Evolutionary conservation across 2,329 filamentous ascomycete species (phyloP).

Genomic region (Fusarium chaquense): DNA sequence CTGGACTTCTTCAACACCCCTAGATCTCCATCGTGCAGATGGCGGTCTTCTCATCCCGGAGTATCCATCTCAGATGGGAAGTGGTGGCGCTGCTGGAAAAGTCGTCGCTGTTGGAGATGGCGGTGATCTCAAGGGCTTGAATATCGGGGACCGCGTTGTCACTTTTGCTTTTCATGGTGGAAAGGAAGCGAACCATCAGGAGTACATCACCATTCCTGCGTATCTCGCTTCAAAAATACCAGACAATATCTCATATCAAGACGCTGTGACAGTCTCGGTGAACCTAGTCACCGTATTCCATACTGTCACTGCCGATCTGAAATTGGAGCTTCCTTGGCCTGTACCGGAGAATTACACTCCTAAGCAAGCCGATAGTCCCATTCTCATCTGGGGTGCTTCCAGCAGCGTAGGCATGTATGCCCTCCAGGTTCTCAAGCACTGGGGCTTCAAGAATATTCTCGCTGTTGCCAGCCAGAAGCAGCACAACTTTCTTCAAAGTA

Average conservation of each 20-base stretch:
- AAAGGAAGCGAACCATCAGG: slow-evolving; percentile 66
- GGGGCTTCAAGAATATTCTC: slow-evolving; percentile 64
- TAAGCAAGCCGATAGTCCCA: slow-evolving; percentile 52
- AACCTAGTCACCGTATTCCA: slow-evolving; percentile 72
- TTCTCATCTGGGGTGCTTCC: slow-evolving; percentile 65
- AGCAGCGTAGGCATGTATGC: slow-evolving; percentile 65
- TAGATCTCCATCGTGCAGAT: slow-evolving; percentile 72
- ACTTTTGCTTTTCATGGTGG: slow-evolving; percentile 63
- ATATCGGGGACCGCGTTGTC: slow-evolving; percentile 67
- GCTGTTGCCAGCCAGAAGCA: slow-evolving; percentile 61
- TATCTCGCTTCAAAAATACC: slow-evolving; percentile 63
- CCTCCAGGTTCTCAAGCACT: slow-evolving; percentile 64
- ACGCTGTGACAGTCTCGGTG: slow-evolving; percentile 66
- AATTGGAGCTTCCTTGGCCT: slow-evolving; percentile 68
- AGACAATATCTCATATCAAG: slow-evolving; percentile 54
- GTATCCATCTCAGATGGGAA: slow-evolving; percentile 64
- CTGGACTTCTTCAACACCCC: slow-evolving; percentile 71
- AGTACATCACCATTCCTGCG: slow-evolving; percentile 64
- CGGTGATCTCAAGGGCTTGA: slow-evolving; percentile 56
- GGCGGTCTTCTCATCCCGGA: slow-evolving; percentile 65
- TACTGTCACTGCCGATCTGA: slow-evolving; percentile 61
- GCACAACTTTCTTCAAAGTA: slow-evolving; percentile 56
- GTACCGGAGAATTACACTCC: slow-evolving; percentile 57
- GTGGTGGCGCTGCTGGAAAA: slow-evolving; percentile 63
- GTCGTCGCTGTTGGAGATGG: slow-evolving; percentile 63